Evolutionary conservation across 148 eudicot species (phyloP).

Genomic region (Drosera capensis): DNA sequence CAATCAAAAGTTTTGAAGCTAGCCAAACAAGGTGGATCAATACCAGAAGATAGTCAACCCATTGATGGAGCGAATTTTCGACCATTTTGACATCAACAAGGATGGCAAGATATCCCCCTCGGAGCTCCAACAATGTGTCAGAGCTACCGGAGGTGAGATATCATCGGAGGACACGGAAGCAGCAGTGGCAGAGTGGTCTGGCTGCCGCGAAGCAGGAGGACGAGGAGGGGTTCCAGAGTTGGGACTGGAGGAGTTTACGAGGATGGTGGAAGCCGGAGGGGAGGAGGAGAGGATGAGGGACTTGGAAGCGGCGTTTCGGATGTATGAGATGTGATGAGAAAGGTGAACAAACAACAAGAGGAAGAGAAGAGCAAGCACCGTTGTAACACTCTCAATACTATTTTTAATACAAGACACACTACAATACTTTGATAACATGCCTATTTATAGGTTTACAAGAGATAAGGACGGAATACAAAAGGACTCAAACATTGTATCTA

Average conservation of each 20-base stretch:
- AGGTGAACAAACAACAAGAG: no score
- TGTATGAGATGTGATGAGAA: neutral
- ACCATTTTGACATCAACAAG: slow-evolving; percentile 22
- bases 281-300: slow-evolving; percentile 3
- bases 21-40: no score
- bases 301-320: neutral
- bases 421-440: no score
- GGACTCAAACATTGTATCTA: no score
- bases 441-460: no score
- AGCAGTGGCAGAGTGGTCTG: slow-evolving; percentile 14
- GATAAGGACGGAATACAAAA: no score
- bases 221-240: no score
- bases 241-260: slow-evolving; percentile 17
- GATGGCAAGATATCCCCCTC: slow-evolving; percentile 31
- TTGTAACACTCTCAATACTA: no score
- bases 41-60: no score
- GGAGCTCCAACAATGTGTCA: slow-evolving; percentile 24
- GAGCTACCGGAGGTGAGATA: slow-evolving; percentile 7
- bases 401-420: no score
- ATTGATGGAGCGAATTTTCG: slow-evolving; percentile 7
- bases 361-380: no score
- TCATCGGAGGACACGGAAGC: slow-evolving; percentile 22
- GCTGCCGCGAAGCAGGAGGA: slow-evolving; percentile 37
- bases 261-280: slow-evolving; percentile 11
- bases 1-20: no score